Evolutionary conservation across 2,329 filamentous ascomycete genomes (phyloP).

Genomic region (Aspergillus fructus): DNA sequence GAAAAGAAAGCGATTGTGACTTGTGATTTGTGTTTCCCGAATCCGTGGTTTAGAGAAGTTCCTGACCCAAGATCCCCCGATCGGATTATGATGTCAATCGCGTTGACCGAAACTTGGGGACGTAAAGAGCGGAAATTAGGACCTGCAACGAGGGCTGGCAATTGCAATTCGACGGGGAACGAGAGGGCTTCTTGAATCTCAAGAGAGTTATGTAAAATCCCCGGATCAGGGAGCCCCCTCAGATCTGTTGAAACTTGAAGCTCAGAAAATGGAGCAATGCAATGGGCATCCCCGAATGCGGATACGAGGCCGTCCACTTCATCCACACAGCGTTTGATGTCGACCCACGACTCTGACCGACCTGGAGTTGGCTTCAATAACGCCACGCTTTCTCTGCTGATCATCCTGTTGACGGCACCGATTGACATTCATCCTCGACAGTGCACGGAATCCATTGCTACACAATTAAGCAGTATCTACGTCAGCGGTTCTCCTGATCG

Average conservation of each 20-base stretch:
- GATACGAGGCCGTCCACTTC: not conserved
- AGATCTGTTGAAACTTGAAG: not conserved
- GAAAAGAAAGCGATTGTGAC: not conserved
- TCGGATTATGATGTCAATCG: not conserved
- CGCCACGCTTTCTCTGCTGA: not conserved
- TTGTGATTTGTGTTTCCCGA: not conserved
- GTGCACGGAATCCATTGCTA: not conserved
- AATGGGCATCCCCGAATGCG: not conserved
- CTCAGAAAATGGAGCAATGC: not conserved
- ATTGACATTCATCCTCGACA: not conserved
- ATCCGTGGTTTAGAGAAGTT: not conserved
- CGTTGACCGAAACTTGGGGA: not conserved
- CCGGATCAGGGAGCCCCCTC: not conserved
- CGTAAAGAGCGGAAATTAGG: not conserved
- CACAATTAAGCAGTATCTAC: not conserved
- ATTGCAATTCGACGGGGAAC: not conserved
- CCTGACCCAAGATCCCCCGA: not conserved
- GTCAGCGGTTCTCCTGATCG: not conserved
- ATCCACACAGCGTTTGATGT: conserved; percentile 2
- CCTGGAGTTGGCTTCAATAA: not conserved
- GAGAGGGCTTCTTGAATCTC: not conserved
- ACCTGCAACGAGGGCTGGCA: not conserved
- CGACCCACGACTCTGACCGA: not conserved
- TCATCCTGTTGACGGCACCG: not conserved
- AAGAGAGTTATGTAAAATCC: not conserved